Conservation (phyloP, 176 grass and related monocot species). For the Juncus effusus region DNA sequence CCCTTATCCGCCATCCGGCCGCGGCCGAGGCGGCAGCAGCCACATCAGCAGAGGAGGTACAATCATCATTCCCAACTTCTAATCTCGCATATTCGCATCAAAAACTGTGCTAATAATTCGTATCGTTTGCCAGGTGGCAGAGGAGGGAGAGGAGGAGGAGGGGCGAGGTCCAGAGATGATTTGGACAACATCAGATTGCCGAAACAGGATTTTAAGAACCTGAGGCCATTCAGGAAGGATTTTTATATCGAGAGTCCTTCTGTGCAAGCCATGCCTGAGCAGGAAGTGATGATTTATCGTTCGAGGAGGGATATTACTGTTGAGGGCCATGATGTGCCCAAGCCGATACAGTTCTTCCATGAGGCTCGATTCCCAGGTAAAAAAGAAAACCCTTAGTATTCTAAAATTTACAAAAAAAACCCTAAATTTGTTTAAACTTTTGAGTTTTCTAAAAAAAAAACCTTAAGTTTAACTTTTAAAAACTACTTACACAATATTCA, state of each 20-base stretch:
- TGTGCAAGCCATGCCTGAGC: constrained; percentile 82
- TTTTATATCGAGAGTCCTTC: constrained; percentile 77
- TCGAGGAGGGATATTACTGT: constrained; percentile 55
- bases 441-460: not conserved
- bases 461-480: not conserved
- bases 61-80: not conserved
- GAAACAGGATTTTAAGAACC: constrained; percentile 65
- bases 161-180: constrained; percentile 49
- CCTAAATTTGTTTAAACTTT: not conserved
- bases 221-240: constrained; percentile 91
- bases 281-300: constrained; percentile 60
- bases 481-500: too few relatives aligned
- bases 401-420: too few relatives aligned
- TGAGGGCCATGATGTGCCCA: constrained; percentile 74
- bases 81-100: not conserved
- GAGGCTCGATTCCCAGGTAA: constrained; percentile 87
- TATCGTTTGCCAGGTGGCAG: not conserved
- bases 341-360: constrained; percentile 78
- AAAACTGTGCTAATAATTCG: not conserved
- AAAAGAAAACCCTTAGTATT: not conserved
- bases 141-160: constrained; percentile 41
- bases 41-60: constrained; percentile 15
- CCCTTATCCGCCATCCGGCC: constrained; percentile 1
- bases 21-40: constrained; percentile 20
- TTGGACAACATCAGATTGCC: constrained; percentile 57